Evolutionary conservation across 805 yeast genomes (phyloP), one percentile per base, ranked within the genome.

Genomic region (Ogataea polymorpha): DNA sequence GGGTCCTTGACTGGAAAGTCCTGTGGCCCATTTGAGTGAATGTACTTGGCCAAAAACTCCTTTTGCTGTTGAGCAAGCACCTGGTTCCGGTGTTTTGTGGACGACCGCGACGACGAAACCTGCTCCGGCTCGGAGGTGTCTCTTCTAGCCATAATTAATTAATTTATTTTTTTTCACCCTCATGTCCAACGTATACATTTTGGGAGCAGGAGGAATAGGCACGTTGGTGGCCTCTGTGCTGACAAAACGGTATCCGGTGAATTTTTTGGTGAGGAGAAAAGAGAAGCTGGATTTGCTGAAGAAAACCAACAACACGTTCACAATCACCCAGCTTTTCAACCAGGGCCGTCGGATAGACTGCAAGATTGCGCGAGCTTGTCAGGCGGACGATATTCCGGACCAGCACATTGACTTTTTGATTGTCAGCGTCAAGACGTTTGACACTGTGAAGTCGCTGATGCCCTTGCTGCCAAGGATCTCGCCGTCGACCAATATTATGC

Each of bases 341-440:
- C 41, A 54, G 15, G 43, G 47, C 20, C 43, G 41, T 4, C 18
- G 36, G 6, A 6, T 38, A 3, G 24, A 41, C 2, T 50, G 48
- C 37, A 37, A 42, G 14, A 50, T 59, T 10, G 38, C 46, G 16
- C 46, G 47, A 1, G 58, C 51, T 1, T 43, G 32, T 10, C 27
- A 20, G 23, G 49, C 46, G 2, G 52, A 55, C 10, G 28, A 41
- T 7, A 36, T 61, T 5, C 49, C 50, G 3, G 60, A 52, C 15
- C 37, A 47, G 1, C 28, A 21, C 8, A 58, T 60, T 23, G 55
- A 53, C 17, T 51, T 50, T 35, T 42, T 91, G 44, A 71, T 91
- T 7, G 73, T 91, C 8, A 69, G 95, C 8, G 88, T 96, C 4
- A 91, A 91, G 61, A 79, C 95, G 0, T 79, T 82, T 46, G 86